phyloP scores from a whole-genome alignment of 1,284 basidiomycete species.

The Ceratobasidium sp. region DNA sequence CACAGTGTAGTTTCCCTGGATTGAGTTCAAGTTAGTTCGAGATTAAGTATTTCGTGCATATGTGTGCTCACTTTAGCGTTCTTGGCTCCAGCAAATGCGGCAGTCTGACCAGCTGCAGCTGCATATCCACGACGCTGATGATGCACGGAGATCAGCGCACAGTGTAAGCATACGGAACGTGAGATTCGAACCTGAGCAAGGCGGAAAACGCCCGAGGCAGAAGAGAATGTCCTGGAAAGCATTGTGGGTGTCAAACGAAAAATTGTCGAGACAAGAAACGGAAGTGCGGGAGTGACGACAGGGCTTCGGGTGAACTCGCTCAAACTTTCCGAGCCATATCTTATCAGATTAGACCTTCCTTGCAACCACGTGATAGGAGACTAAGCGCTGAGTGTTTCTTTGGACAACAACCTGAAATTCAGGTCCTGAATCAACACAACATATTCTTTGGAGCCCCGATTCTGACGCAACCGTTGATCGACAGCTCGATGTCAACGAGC shows the following conservation, averaged over 20 bases:
- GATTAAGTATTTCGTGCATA: constrained; percentile 21
- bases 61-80: constrained; percentile 71
- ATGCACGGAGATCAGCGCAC: background rate
- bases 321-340: constrained; percentile 11
- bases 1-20: constrained; percentile 92
- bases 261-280: constrained; percentile 22
- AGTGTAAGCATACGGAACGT: background rate
- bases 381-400: constrained; percentile 2
- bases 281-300: constrained; percentile 31
- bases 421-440: no score
- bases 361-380: background rate
- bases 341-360: constrained; percentile 15
- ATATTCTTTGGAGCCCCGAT: no score
- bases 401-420: no score
- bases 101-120: constrained; percentile 54
- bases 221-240: constrained; percentile 24
- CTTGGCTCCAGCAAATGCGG: constrained; percentile 88
- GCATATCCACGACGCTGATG: constrained; percentile 29
- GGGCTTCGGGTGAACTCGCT: constrained; percentile 27
- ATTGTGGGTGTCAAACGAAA: constrained; percentile 16
- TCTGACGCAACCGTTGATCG: constrained; percentile 8
- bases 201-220: constrained; percentile 23
- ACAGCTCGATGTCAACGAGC: background rate
- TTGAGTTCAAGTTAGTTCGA: constrained; percentile 10
- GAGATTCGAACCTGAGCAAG: constrained; percentile 5